phyloP scores from a whole-genome alignment of 108 stramenopile species.

The Cyclotella sp. region DNA sequence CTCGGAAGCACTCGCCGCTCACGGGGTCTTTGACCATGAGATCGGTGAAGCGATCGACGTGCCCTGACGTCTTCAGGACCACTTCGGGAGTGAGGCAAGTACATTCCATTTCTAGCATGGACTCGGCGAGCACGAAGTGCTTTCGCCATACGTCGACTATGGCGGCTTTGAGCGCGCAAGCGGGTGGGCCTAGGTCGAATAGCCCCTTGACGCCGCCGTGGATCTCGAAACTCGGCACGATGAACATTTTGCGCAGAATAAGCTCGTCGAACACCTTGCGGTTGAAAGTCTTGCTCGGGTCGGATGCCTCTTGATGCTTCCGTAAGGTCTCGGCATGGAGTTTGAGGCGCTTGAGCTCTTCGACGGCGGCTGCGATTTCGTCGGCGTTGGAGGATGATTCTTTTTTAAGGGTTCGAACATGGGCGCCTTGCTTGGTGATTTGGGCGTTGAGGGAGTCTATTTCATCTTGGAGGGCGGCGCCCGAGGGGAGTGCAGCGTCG shows the following conservation, averaged over 20 bases:
- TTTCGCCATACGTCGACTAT: constrained; percentile 96
- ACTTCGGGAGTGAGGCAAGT: constrained; percentile 96
- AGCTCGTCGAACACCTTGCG: constrained; percentile 95
- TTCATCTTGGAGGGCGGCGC: constrained; percentile 68
- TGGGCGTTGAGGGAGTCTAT: constrained; percentile 86
- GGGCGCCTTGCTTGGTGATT: constrained; percentile 86
- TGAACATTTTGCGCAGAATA: constrained; percentile 98
- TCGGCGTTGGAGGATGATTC: constrained; percentile 78
- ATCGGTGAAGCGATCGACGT: constrained; percentile 99
- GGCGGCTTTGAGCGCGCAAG: constrained; percentile 97
- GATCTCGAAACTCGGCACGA: constrained; percentile 98
- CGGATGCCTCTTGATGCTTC: constrained; percentile 61
- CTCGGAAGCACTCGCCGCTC: constrained; percentile 94
- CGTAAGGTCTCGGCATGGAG: constrained; percentile 62
- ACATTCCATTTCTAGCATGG: constrained; percentile 99
- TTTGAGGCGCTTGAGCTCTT: constrained; percentile 79
- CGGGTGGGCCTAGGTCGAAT: constrained; percentile 98
- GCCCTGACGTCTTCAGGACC: constrained; percentile 97
- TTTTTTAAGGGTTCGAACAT: constrained; percentile 88
- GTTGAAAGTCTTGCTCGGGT: constrained; percentile 67
- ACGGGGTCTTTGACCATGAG: constrained; percentile 96
- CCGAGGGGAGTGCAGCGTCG: constrained; percentile 4
- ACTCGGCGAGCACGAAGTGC: constrained; percentile 97
- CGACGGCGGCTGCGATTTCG: constrained; percentile 80
- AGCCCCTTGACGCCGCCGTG: constrained; percentile 99